Evolutionary conservation across 352 stramenopile genomes (phyloP), one percentile per base, ranked within the genome.

Genomic region (Phytophthora nicotianae): DNA sequence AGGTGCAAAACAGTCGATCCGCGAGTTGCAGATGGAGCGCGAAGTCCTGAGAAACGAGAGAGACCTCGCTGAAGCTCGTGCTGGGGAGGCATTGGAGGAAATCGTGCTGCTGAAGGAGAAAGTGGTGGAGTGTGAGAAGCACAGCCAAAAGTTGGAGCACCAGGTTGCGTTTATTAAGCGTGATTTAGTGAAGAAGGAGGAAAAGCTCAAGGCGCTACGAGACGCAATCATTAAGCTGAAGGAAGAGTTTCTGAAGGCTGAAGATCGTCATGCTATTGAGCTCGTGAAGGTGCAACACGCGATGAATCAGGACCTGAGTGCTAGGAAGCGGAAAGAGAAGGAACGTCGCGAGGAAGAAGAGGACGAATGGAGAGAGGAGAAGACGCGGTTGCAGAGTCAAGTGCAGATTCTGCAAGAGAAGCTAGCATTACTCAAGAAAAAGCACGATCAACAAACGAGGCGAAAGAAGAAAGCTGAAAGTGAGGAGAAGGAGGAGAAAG

Each of bases 151-250:
- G 27, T 46, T 85, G 13, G 86, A 91, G 38, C 47, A 73, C 21
- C 86, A 91, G 45, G 38, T 87, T 0, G 35, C 32, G 3, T 68
- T 71, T 3, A 37, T 72, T 5, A 84, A 84, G 26, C 62, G 68
- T 16, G 78, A 92, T 4, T 29, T 84, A 10, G 33, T 19, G 4
- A 77, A 71, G 17, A 89, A 89, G 19, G 82, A 89, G 20, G 70
- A 81, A 11, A 91, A 90, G 37, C 73, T 94, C 38, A 71, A 83
- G 52, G 47, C 88, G 21, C 50, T 94, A 33, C 75, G 88, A 7
- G 83, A 92, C 20, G 88, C 89, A 3, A 83, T 97, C 40, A 84
- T 96, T 24, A 81, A 85, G 46, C 62, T 97, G 4, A 97, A 97
- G 58, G 83, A 96, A 50, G 90, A 96, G 57, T 96, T 96, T 48